Percentiles rank a stretch among this genome's conserved stretches.
phyloP scores from a whole-genome alignment of 2,329 filamentous ascomycete species.

The Paracamarosporium sp. region DNA sequence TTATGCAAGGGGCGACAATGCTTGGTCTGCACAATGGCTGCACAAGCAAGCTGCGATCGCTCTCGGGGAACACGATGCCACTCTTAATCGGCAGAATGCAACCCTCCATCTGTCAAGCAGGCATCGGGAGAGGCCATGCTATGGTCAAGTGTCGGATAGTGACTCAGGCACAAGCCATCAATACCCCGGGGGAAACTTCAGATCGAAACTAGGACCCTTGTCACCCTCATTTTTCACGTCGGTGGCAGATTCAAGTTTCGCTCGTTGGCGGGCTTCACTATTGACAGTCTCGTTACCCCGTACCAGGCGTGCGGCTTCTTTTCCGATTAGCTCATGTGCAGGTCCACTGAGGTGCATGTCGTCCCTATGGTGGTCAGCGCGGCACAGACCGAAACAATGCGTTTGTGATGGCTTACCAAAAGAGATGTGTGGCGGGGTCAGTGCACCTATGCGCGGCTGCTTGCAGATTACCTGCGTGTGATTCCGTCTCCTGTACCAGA shows the following conservation, averaged over 20 bases:
- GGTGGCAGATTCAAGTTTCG: slow-evolving; percentile 16
- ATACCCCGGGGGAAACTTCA: slow-evolving; percentile 43
- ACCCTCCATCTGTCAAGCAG: slow-evolving; percentile 14
- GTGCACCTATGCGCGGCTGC: slow-evolving; percentile 39
- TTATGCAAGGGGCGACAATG: slow-evolving; percentile 47
- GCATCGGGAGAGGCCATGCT: slow-evolving; percentile 1
- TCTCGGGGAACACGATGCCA: slow-evolving; percentile 24
- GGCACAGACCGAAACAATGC: slow-evolving; percentile 40
- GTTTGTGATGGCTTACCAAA: slow-evolving; percentile 43
- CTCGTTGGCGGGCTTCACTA: slow-evolving; percentile 25
- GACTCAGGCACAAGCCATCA: slow-evolving; percentile 24
- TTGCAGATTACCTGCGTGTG: slow-evolving; percentile 26
- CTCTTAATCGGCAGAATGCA: slow-evolving; percentile 23
- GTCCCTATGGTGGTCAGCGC: slow-evolving; percentile 44
- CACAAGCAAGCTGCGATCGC: slow-evolving; percentile 17
- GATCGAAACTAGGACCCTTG: slow-evolving; percentile 26
- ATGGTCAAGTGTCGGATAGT: slow-evolving; percentile 17
- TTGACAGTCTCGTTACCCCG: slow-evolving; percentile 40
- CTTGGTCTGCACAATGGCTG: slow-evolving; percentile 24
- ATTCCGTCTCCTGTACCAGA: slow-evolving; percentile 24
- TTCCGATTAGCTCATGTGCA: slow-evolving; percentile 45
- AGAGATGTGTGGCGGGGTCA: slow-evolving; percentile 39
- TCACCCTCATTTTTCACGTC: slow-evolving; percentile 22
- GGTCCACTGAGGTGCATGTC: slow-evolving; percentile 41
- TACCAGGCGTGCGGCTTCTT: slow-evolving; percentile 41